Evolutionary conservation across 148 eudicot genomes (phyloP).

Genomic region (Cornus controversa): DNA sequence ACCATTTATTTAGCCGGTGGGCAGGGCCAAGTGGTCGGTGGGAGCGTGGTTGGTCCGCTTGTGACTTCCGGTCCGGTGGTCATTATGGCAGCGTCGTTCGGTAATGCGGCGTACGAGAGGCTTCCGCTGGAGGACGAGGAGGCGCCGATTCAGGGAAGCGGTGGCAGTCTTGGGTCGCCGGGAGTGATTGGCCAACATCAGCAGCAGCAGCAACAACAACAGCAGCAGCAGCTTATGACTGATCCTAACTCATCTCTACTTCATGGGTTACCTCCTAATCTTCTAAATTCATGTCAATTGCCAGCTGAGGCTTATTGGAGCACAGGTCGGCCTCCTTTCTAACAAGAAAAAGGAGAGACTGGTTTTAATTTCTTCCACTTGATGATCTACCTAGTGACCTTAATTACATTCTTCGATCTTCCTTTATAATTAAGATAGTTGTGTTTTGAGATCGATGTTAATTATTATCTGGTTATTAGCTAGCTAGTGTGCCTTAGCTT

Average conservation of each 20-base stretch:
- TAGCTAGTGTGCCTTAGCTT: conserved; percentile 3
- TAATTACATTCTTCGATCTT: conserved; percentile 11
- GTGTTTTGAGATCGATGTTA: conserved; percentile 21
- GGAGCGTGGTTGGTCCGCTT: conserved; percentile 54
- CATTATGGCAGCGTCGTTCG: conserved; percentile 60
- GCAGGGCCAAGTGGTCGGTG: conserved; percentile 65
- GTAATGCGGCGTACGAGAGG: conserved; percentile 64
- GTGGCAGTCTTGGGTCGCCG: conserved; percentile 31
- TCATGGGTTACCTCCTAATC: conserved; percentile 40
- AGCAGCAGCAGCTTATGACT: conserved; percentile 25
- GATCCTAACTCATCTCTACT: conserved; percentile 28
- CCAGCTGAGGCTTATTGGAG: conserved; percentile 47
- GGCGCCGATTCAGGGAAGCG: conserved; percentile 14
- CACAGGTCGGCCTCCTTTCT: conserved; percentile 41
- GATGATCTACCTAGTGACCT: not conserved
- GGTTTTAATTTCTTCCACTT: not conserved
- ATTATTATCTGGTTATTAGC: conserved; percentile 2
- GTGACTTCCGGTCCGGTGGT: conserved; percentile 57
- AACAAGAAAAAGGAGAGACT: not conserved
- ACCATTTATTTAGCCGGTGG: conserved; percentile 58
- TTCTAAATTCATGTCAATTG: conserved; percentile 33
- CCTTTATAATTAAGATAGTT: not conserved
- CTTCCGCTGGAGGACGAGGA: conserved; percentile 56
- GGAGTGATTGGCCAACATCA: conserved; percentile 20
- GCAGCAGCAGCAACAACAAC: conserved; percentile 20